Evolutionary conservation across 305 asterid species (phyloP).

Genomic region (Stenogyne calaminthoides): DNA sequence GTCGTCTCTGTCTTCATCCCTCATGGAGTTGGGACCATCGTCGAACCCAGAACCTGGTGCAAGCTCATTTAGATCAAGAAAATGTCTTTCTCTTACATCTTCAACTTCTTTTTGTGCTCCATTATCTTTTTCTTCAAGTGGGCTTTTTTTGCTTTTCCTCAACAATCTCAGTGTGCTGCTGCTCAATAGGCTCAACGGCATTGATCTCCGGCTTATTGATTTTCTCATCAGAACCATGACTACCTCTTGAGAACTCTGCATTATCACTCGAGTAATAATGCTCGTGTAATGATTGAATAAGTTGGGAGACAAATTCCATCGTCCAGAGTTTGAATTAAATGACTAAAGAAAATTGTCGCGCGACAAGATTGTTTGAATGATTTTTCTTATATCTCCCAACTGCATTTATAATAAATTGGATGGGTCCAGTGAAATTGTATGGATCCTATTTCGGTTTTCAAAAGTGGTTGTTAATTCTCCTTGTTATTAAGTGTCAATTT

Average conservation of each 20-base stretch:
- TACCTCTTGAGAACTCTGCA: conserved; percentile 35
- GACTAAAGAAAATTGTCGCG: too few species aligned
- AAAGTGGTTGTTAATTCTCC: too few species aligned
- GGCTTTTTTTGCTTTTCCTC: conserved; percentile 25
- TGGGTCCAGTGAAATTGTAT: too few species aligned
- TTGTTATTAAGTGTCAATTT: too few species aligned
- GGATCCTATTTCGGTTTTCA: too few species aligned
- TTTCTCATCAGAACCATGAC: conserved; percentile 28
- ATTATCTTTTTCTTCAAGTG: conserved; percentile 16
- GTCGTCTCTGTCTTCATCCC: conserved; percentile 57
- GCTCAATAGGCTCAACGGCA: conserved; percentile 15
- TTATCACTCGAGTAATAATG: conserved; percentile 50
- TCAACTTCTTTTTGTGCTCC: conserved; percentile 29
- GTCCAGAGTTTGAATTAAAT: too few species aligned
- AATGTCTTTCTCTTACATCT: conserved; percentile 52
- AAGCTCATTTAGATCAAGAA: conserved; percentile 93
- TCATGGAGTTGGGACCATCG: conserved; percentile 69
- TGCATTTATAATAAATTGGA: too few species aligned
- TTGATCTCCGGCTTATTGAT: conserved; percentile 9
- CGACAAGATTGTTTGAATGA: too few species aligned
- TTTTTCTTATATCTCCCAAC: too few species aligned
- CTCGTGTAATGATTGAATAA: conserved; percentile 42
- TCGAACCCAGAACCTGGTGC: conserved; percentile 95
- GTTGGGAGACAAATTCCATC: too few species aligned
- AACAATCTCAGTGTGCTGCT: conserved; percentile 27